Conservation (phyloP, 2,329 filamentous ascomycete genomes). For the Phaeosphaeria sp. region DNA sequence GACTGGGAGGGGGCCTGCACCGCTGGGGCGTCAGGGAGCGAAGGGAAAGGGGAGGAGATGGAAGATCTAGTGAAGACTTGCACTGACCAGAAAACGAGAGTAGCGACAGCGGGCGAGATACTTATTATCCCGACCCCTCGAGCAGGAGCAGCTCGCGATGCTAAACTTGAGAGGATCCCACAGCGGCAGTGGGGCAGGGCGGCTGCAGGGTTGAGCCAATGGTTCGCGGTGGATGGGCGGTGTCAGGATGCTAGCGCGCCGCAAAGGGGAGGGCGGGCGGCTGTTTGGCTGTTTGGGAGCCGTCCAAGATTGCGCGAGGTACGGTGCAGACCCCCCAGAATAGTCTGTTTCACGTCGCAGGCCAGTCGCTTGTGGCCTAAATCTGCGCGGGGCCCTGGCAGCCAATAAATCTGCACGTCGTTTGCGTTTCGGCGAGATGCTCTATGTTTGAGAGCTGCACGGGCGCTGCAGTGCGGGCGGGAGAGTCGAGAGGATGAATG, state of each 20-base stretch:
- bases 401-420: conserved; percentile 38
- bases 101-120: conserved; percentile 39
- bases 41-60: conserved; percentile 29
- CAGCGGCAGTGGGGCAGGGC: conserved; percentile 33
- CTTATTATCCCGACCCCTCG: conserved; percentile 33
- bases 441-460: conserved; percentile 41
- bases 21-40: conserved; percentile 34
- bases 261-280: conserved; percentile 36
- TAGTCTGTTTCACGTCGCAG: conserved; percentile 47
- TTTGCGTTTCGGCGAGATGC: conserved; percentile 41
- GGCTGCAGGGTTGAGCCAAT: conserved; percentile 40
- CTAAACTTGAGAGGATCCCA: conserved; percentile 26
- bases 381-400: conserved; percentile 36
- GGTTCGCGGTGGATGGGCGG: conserved; percentile 18
- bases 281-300: conserved; percentile 41
- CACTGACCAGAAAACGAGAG: conserved; percentile 38
- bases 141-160: conserved; percentile 21
- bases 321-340: conserved; percentile 35
- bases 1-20: conserved; percentile 37
- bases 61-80: conserved; percentile 19
- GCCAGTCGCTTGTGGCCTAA: conserved; percentile 40
- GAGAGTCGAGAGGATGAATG: conserved; percentile 4
- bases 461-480: conserved; percentile 1
- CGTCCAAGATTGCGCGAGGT: conserved; percentile 35
- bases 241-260: conserved; percentile 39